Evolutionary conservation across 2,329 filamentous ascomycete genomes (phyloP).

Genomic region (Nannizziopsis barbatae): DNA sequence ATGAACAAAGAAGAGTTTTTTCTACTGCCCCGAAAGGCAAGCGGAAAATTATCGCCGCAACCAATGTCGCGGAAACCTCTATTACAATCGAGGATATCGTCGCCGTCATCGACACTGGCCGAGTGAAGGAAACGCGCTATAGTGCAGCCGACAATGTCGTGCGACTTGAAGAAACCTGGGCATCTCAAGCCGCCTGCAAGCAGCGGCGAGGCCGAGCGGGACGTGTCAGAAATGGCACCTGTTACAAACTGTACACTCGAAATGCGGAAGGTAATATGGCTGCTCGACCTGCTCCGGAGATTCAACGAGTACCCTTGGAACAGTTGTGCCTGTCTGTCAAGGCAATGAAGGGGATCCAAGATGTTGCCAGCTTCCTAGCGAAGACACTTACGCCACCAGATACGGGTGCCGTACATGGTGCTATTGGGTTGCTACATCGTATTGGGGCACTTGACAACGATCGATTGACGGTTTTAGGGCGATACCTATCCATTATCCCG

Average conservation of each 20-base stretch:
- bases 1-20: conserved; percentile 82
- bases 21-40: conserved; percentile 61
- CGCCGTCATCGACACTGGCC: conserved; percentile 86
- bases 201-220: conserved; percentile 88
- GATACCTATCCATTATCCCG: conserved; percentile 89
- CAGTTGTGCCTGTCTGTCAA: conserved; percentile 90
- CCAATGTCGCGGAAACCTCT: conserved; percentile 94
- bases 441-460: conserved; percentile 85
- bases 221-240: conserved; percentile 78
- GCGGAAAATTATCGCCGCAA: conserved; percentile 85
- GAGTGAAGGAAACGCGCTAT: conserved; percentile 93
- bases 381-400: conserved; percentile 84
- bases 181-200: conserved; percentile 84
- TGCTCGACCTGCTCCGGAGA: conserved; percentile 83
- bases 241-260: conserved; percentile 89
- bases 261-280: conserved; percentile 75
- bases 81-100: conserved; percentile 98
- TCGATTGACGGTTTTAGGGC: conserved; percentile 78
- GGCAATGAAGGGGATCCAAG: conserved; percentile 72
- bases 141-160: conserved; percentile 89
- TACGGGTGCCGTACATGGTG: conserved; percentile 71
- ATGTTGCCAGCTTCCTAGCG: conserved; percentile 69
- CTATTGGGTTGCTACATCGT: conserved; percentile 62
- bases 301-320: conserved; percentile 81
- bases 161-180: conserved; percentile 88